Base-by-base conservation (phyloP, 305 asterid genomes). In the Euphrasia arctica region DNA sequence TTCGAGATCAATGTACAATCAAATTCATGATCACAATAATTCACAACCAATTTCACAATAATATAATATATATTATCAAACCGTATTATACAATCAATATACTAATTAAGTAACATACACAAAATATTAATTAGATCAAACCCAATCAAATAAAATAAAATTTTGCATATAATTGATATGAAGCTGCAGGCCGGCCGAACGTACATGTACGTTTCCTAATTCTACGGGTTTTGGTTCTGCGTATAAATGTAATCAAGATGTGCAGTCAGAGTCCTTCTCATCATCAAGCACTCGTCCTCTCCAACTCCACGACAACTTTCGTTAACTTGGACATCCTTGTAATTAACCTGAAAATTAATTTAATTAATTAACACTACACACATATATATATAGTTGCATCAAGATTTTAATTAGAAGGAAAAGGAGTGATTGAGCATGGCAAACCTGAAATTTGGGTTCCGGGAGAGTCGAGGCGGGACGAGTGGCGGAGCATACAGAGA, bases 211-310 rank as follows among this genome's bases (percentile, higher is more conserved):
- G 2, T 39, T 1, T 39, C 0, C 9, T 39, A 7, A 39, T 45
- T 45, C 51, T 45, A 45, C 4, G 51, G 51, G 1, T 45, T 45
- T 45, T 45, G 13, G 14, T n/a, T 45, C 6, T 45, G 51, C 4
- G 51, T 45, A 45, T 45, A 45, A 45, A 45, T 45, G 51, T 45
- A 45, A 45, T 45, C 51, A 45, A 45, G 51, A 45, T 45, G 51
- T 3, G 51, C 51, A 45, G 13, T 12, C 6, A 45, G 10, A 5
- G 51, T 45, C 13, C 15, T 45, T 45, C 15, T 45, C 51, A 45
- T 45, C 51, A 45, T 45, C 43, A 39, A 39, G 51, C 51, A 45
- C 51, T 45, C 51, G 0, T 45, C 51, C 15, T 45, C 51, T 45
- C 51, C 51, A 12, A 45, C 4, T 45, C 51, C 51, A 45, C n/a